Evolutionary conservation across 495 filamentous ascomycete genomes (phyloP).

Genomic region (Thermothielavioides terrestris): DNA sequence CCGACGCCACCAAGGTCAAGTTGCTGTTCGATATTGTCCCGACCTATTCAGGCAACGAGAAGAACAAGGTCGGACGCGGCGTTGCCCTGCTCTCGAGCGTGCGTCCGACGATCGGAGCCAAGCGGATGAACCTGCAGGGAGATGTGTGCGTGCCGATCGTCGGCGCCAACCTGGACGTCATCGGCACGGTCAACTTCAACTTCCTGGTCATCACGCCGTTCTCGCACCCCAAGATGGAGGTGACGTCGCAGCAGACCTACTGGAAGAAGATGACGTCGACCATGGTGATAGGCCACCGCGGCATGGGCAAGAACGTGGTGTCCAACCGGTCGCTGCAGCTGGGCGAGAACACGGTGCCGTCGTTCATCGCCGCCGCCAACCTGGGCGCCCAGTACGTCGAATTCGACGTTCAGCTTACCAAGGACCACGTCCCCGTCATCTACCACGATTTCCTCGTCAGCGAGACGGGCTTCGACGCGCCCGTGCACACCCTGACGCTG

Average conservation of each 20-base stretch:
- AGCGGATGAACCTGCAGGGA: conserved; percentile 79
- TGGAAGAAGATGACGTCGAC: conserved; percentile 66
- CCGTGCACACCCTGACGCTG: conserved; percentile 87
- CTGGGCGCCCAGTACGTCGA: conserved; percentile 88
- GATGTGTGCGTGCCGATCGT: conserved; percentile 89
- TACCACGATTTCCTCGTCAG: conserved; percentile 99
- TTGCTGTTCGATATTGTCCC: conserved; percentile 92
- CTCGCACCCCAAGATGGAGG: conserved; percentile 82
- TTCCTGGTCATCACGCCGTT: conserved; percentile 94
- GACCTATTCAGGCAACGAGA: conserved; percentile 88
- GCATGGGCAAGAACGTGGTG: conserved; percentile 82
- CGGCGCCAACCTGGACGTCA: conserved; percentile 73
- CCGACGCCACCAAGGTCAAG: conserved; percentile 71
- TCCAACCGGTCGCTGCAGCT: conserved; percentile 79
- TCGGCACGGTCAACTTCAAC: conserved; percentile 92
- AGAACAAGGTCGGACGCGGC: conserved; percentile 80
- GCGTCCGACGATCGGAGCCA: conserved; percentile 66
- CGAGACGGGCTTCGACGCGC: conserved; percentile 95
- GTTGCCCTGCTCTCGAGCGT: conserved; percentile 84
- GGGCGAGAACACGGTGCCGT: conserved; percentile 91
- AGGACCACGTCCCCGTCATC: conserved; percentile 96
- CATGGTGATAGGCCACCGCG: conserved; percentile 92
- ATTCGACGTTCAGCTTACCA: conserved; percentile 94
- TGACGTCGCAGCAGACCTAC: conserved; percentile 84
- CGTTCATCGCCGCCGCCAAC: conserved; percentile 93